Base-by-base conservation (phyloP, 257 asterid species). In the Solanum chiquidenum region DNA sequence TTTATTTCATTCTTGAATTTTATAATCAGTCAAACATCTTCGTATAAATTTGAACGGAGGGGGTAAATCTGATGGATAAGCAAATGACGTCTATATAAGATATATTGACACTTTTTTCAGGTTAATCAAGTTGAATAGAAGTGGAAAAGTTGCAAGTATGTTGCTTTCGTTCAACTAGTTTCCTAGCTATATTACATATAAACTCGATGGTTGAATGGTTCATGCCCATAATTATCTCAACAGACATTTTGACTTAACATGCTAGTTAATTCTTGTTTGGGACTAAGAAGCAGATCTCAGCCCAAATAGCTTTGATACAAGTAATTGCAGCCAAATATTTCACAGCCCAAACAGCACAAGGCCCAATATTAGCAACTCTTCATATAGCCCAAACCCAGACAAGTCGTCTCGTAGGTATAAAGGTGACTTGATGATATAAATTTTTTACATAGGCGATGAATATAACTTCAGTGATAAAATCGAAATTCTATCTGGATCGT, bases 11-110 rank as follows among this genome's bases (percentile, higher is more conserved):
- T 68, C 1, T 66, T 66, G 7, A 2, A 68, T 69, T 31, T 13
- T 0, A 5, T 12, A 3, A 0, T 1, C 12, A 29, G 1, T 29
- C 6, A 69, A 69, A 7, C 23, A 29, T 16, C 3, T 6, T 12
- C 5, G 1, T 13, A 68, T 13, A 29, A 6, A 27, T 68, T 68
- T 3, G 21, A 0, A 68, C 0, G 0, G 11, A 6, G 5, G 0
- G 5, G 5, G 8, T 2, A 12, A 12, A 25, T 6, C 0, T 3
- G 5, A 12, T 72, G 4, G 4, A 33, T 25, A 74, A 79, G 9
- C n/a, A 77, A 6, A 14, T 79, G 18, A 44, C 14, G 27, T 25
- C 5, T 44, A 20, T 38, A 44, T 3, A 37, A 75, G 18, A 6
- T 35, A 35, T 71, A 75, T 38, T 11, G 33, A 9, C 31, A 21